phyloP scores from a whole-genome alignment of 495 filamentous ascomycete genomes.

The Hyaloscypha bicolor region DNA sequence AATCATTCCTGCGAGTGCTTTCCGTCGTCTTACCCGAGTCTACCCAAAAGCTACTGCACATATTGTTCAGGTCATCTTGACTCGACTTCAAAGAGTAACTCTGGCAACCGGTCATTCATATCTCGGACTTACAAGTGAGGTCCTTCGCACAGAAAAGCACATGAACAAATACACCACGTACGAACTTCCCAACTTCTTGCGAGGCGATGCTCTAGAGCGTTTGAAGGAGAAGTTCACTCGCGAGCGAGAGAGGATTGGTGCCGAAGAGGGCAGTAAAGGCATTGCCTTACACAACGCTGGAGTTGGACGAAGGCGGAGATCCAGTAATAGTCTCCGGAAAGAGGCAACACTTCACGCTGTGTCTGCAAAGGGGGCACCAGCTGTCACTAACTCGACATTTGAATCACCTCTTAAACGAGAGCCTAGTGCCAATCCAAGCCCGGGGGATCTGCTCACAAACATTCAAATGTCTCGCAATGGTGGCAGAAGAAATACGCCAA shows the following conservation, averaged over 20 bases:
- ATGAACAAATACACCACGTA: slow-evolving; percentile 91
- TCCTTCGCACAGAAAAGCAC: slow-evolving; percentile 84
- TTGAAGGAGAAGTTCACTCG: slow-evolving; percentile 91
- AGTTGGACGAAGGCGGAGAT: slow-evolving; percentile 65
- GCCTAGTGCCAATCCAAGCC: slow-evolving; percentile 53
- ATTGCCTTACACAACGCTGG: slow-evolving; percentile 89
- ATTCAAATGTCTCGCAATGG: slow-evolving; percentile 71
- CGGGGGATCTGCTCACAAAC: slow-evolving; percentile 81
- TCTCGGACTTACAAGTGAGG: slow-evolving; percentile 86
- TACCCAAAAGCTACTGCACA: slow-evolving; percentile 96
- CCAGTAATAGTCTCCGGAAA: slow-evolving; percentile 75
- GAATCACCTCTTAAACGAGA: slow-evolving; percentile 36
- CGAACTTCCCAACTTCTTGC: slow-evolving; percentile 88
- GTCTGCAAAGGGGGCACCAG: slow-evolving; percentile 44
- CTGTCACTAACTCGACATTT: slow-evolving; percentile 32
- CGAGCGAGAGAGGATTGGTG: slow-evolving; percentile 80
- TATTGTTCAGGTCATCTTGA: slow-evolving; percentile 96
- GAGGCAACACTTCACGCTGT: slow-evolving; percentile 75
- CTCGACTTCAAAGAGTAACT: slow-evolving; percentile 90
- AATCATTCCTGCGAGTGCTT: slow-evolving; percentile 95
- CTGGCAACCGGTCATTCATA: slow-evolving; percentile 93
- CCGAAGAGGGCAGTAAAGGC: slow-evolving; percentile 86
- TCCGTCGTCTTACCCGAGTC: slow-evolving; percentile 87
- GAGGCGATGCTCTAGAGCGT: slow-evolving; percentile 79
- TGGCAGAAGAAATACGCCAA: slow-evolving; percentile 43